These are phyloP conservation scores for Sanghuangporus sanghuang DNA, from an alignment of 1,284 basidiomycete species.

Conservation along the genomic window DNA sequence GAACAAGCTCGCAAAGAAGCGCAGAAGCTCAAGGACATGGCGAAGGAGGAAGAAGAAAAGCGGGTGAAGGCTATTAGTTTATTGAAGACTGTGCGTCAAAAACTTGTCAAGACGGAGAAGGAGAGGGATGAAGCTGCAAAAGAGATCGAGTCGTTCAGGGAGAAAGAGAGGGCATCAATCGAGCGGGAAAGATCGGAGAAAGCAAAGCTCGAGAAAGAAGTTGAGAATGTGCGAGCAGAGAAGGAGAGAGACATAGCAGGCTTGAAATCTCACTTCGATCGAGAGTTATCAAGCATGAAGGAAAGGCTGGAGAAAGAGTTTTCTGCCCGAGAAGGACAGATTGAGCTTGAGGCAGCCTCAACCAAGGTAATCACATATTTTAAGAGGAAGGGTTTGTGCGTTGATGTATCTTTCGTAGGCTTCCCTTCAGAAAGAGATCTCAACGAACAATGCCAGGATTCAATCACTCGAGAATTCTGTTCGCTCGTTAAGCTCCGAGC, in stretches of 20 bases:
- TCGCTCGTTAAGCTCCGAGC: constrained; percentile 63
- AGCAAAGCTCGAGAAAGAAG: constrained; percentile 48
- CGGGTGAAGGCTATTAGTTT: constrained; percentile 87
- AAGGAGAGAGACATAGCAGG: constrained; percentile 66
- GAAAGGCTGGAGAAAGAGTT: constrained; percentile 75
- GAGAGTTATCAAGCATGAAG: constrained; percentile 57
- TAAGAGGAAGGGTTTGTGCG: not conserved
- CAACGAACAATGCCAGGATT: constrained; percentile 59
- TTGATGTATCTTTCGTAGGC: constrained; percentile 39
- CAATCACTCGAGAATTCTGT: constrained; percentile 66
- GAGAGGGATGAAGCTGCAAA: constrained; percentile 76
- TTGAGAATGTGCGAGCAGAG: constrained; percentile 57
- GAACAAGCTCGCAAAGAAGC: constrained; percentile 56
- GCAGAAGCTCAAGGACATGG: constrained; percentile 51
- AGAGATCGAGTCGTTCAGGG: constrained; percentile 47
- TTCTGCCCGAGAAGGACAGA: constrained; percentile 58
- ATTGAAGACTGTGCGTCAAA: constrained; percentile 88
- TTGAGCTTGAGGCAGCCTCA: constrained; percentile 71
- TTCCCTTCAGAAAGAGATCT: constrained; percentile 62
- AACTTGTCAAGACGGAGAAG: constrained; percentile 88
- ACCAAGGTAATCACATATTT: constrained; percentile 54
- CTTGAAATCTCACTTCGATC: constrained; percentile 71
- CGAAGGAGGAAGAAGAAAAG: constrained; percentile 94
- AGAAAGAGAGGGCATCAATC: constrained; percentile 52
- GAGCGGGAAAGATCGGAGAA: constrained; percentile 65